Evolutionary conservation across 2,329 filamentous ascomycete genomes (phyloP), one percentile per base, ranked within the genome.

Genomic region (Aureobasidium sp.): DNA sequence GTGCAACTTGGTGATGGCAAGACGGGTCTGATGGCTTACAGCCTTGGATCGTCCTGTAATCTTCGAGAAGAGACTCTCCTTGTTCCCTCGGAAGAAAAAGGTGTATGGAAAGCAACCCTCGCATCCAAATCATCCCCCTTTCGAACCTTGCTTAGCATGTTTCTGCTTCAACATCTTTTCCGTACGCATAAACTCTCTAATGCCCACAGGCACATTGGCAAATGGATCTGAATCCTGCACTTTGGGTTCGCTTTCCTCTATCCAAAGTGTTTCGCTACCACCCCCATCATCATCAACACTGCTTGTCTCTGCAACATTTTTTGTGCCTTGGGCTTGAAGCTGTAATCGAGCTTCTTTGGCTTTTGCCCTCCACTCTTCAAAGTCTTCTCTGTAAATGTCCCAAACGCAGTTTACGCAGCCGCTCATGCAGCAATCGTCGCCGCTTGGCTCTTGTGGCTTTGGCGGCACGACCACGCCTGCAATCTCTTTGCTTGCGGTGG

Each of bases 401-500:
- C 92, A 97, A 2, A 97, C 94, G 74, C 94, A 99, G 74, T 97
- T 92, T 53, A 96, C 93, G 73, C 94, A 99, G 3, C 94, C 94
- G 71, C 90, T 94, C 94, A 99, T 99, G 76, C 94, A 99, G 81
- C 94, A 99, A 72, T 99, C 97, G 70, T 97, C 94, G 3, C 94
- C 94, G 75, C 97, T 93, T 53, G 94, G 94, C 75, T 99, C 93
- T 52, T 85, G 82, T 1, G 94, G 94, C 52, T 84, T 84, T 0
- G 91, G 92, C 1, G 94, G 94, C 5, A 97, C 88, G 20, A 85
- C 76, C 0, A 97, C 83, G 3, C 92, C 93, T 1, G 89, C 91
- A 61, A 97, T 79, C 64, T 85, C 79, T 9, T 79, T 83, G 55
- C 85, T 85, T 64, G 83, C 79, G 15, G 81, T 77, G 14, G 84